Evolutionary conservation across 2,329 filamentous ascomycete species (phyloP).

Genomic region (Colletotrichum sp.): DNA sequence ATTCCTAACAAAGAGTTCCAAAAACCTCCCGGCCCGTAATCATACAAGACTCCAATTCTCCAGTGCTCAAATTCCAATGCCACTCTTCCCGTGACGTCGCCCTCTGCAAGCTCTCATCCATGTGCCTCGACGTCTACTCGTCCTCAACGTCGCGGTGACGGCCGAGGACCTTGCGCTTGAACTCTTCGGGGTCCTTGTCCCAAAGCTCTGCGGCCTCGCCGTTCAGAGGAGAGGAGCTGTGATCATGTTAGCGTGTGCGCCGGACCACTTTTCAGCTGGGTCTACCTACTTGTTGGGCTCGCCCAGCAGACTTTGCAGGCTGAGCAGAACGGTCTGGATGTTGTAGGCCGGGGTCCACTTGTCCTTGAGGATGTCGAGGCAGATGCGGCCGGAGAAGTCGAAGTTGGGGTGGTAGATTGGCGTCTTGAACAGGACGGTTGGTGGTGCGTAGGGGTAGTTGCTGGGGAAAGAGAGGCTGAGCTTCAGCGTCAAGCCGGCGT

Average conservation of each 20-base stretch:
- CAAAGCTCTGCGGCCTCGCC: conserved; percentile 95
- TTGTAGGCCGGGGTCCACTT: conserved; percentile 99
- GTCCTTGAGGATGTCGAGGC: conserved; percentile 97
- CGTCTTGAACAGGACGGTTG: conserved; percentile 95
- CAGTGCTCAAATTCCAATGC: conserved; percentile 28
- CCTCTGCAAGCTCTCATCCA: background rate
- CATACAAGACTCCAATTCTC: conserved; percentile 49
- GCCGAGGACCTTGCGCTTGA: conserved; percentile 76
- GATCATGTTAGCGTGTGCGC: conserved; percentile 20
- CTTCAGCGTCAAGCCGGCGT: conserved; percentile 87
- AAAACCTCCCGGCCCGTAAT: conserved; percentile 25
- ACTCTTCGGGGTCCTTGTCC: conserved; percentile 87
- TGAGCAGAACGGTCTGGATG: conserved; percentile 90
- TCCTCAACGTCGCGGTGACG: conserved; percentile 71
- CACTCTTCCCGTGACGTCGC: background rate
- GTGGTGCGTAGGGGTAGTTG: conserved; percentile 92
- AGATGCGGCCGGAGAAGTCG: conserved; percentile 96
- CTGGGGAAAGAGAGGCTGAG: conserved; percentile 88
- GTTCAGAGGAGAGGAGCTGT: conserved; percentile 89
- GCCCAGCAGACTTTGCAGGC: conserved; percentile 91
- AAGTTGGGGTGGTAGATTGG: conserved; percentile 99
- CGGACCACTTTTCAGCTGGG: background rate
- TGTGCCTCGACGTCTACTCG: conserved; percentile 46
- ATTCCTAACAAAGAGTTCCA: conserved; percentile 34
- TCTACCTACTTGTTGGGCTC: conserved; percentile 93